These are phyloP conservation scores for Tricholoma terreum DNA, from an alignment of 768 basidiomycete species.

Conservation along the genomic window DNA sequence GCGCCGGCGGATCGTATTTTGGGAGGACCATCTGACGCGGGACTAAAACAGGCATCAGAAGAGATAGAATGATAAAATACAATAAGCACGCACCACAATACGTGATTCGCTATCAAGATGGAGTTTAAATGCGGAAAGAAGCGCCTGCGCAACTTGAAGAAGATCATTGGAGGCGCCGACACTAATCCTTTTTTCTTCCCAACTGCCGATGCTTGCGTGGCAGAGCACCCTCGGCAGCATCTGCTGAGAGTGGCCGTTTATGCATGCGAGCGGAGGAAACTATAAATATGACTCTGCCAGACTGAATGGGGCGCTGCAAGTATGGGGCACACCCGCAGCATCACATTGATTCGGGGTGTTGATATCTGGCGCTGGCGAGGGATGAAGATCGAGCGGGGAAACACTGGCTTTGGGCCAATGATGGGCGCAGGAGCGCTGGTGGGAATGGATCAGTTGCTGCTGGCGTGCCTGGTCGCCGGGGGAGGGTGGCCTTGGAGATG, in stretches of 20 bases:
- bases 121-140: no score
- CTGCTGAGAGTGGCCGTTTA: not conserved
- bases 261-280: not conserved
- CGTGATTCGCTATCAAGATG: no score
- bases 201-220: no score
- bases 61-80: no score
- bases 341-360: slow-evolving; percentile 17
- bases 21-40: no score
- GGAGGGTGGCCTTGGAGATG: no score
- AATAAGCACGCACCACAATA: no score
- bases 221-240: not conserved
- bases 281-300: not conserved
- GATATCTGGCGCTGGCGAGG: slow-evolving; percentile 34
- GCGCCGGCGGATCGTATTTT: slow-evolving; percentile 11
- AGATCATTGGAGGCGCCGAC: no score
- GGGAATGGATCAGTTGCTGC: slow-evolving; percentile 74
- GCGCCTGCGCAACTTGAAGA: no score
- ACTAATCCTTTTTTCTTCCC: no score
- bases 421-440: slow-evolving; percentile 72
- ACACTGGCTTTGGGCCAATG: slow-evolving; percentile 44
- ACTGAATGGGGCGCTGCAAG: not conserved
- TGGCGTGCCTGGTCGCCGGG: slow-evolving; percentile 73
- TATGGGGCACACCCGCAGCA: no score
- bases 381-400: slow-evolving; percentile 31
- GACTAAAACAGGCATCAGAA: no score